Evolutionary conservation across 371 early-diverging fungal species (phyloP).

Genomic region (Vairimorpha necatrix): DNA sequence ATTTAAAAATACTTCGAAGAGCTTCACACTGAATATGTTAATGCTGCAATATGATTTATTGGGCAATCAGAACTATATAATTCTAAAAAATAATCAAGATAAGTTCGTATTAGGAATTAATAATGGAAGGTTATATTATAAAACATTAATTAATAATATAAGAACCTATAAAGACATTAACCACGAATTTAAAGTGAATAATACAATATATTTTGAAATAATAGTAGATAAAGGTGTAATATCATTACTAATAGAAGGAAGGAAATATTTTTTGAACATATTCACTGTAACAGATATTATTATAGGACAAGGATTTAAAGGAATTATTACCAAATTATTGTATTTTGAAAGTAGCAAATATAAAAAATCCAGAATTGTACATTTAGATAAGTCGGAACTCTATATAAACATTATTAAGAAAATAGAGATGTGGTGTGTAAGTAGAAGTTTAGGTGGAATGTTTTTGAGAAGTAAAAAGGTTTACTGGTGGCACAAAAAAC

Average conservation of each 20-base stretch:
- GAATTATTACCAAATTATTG: not conserved
- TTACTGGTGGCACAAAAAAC: not conserved
- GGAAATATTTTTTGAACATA: not conserved
- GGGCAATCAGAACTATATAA: constrained; percentile 7
- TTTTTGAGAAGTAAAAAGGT: not conserved
- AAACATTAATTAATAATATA: not conserved
- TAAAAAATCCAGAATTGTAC: not conserved
- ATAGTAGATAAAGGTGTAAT: not conserved
- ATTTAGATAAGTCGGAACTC: not conserved
- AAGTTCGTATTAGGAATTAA: not conserved
- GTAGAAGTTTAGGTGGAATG: not conserved
- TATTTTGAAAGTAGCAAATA: not conserved
- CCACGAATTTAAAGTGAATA: not conserved
- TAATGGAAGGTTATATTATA: not conserved
- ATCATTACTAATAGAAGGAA: not conserved
- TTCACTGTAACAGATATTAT: not conserved
- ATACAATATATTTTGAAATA: not conserved
- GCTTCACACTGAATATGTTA: constrained; percentile 6
- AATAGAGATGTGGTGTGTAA: not conserved
- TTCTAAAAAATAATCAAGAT: not conserved
- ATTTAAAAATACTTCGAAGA: not conserved
- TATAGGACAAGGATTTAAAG: not conserved
- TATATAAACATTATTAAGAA: not conserved
- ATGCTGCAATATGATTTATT: not conserved
- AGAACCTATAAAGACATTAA: not conserved